Evolutionary conservation across 2,329 filamentous ascomycete genomes (phyloP).

Genomic region (Calonectria hongkongensis): DNA sequence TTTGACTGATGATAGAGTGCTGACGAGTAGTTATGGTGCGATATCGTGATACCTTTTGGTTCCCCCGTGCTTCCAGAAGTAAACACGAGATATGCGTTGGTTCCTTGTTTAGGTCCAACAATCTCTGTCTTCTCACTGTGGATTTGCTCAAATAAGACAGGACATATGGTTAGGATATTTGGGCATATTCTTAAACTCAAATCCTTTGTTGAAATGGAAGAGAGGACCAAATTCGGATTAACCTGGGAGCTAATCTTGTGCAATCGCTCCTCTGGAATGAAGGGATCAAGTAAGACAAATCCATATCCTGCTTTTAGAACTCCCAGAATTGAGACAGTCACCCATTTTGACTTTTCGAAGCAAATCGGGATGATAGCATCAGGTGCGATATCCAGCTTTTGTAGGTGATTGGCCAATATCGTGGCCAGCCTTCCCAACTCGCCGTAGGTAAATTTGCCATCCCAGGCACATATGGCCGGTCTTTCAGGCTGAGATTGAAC

Average conservation of each 20-base stretch:
- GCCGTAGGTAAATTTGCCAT: constrained; percentile 3
- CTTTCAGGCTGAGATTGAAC: constrained; percentile 9
- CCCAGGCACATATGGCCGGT: constrained; percentile 9
- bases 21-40: constrained; percentile 39
- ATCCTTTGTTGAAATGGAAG: not conserved
- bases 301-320: constrained; percentile 12
- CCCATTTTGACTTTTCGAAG: constrained; percentile 22
- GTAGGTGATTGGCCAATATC: not conserved
- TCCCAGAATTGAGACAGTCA: not conserved
- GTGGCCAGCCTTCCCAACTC: not conserved
- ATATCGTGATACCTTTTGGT: constrained; percentile 51
- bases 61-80: constrained; percentile 54
- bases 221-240: not conserved
- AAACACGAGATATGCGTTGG: constrained; percentile 47
- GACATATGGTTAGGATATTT: not conserved
- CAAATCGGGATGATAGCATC: not conserved
- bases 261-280: not conserved
- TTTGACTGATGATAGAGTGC: constrained; percentile 17
- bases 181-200: not conserved
- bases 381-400: not conserved
- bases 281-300: constrained; percentile 4
- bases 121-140: not conserved
- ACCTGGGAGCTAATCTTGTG: not conserved
- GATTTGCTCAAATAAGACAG: not conserved
- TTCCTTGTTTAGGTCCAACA: constrained; percentile 12